A percentile compares a stretch with the other conserved stretches of the same genome.
phyloP scores from a whole-genome alignment of 805 yeast species.

The Candida andamanensis region DNA sequence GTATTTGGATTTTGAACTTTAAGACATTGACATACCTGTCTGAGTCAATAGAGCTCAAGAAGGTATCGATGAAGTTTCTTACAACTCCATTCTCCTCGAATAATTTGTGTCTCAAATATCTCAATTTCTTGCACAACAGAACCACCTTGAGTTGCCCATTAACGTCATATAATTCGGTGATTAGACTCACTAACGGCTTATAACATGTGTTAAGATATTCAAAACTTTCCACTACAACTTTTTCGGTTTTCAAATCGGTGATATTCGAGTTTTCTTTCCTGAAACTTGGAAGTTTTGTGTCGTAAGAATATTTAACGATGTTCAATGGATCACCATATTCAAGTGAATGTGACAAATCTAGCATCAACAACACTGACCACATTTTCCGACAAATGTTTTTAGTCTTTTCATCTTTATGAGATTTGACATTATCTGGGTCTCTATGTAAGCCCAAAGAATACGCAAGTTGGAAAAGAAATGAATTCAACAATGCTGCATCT shows the following conservation, averaged over 20 bases:
- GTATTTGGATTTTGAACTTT: constrained; percentile 18
- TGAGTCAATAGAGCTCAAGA: constrained; percentile 25
- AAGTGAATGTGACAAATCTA: constrained; percentile 24
- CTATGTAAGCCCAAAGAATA: constrained; percentile 61
- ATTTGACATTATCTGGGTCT: constrained; percentile 45
- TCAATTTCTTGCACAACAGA: constrained; percentile 4
- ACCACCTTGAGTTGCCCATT: constrained; percentile 5
- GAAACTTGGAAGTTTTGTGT: constrained; percentile 24
- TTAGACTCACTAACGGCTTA: constrained; percentile 10
- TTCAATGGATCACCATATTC: constrained; percentile 31
- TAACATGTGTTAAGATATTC: constrained; percentile 24
- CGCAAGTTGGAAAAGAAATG: constrained; percentile 63
- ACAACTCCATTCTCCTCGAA: constrained; percentile 13
- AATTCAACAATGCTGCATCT: constrained; percentile 43
- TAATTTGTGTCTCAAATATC: constrained; percentile 1
- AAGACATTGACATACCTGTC: constrained; percentile 4
- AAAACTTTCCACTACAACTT: constrained; percentile 25
- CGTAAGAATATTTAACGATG: constrained; percentile 24
- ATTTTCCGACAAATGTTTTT: constrained; percentile 30
- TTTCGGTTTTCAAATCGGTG: constrained; percentile 31
- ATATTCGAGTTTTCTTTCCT: constrained; percentile 32
- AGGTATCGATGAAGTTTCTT: constrained; percentile 18
- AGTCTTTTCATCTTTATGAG: constrained; percentile 23
- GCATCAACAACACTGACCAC: constrained; percentile 27
- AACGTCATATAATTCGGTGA: constrained; percentile 9